Evolutionary conservation across 352 stramenopile genomes (phyloP).

Genomic region (Globisporangium cystogenes): DNA sequence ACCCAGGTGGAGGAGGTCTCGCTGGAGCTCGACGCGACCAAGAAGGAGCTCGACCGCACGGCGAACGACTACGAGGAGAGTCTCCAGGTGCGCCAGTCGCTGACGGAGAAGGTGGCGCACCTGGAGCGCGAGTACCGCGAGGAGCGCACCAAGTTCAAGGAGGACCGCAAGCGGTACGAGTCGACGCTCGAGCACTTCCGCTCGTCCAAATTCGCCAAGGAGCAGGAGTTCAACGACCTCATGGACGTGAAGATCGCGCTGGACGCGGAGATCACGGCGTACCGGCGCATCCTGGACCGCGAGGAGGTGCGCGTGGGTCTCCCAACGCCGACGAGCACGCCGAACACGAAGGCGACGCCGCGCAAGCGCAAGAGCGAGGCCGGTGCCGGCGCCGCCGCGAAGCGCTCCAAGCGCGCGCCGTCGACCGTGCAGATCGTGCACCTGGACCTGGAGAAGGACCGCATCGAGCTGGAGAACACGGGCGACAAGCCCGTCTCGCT

Average conservation of each 20-base stretch:
- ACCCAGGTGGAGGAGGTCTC: slow-evolving; percentile 59
- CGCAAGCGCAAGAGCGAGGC: slow-evolving; percentile 67
- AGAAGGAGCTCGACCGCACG: slow-evolving; percentile 71
- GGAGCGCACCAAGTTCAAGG: slow-evolving; percentile 68
- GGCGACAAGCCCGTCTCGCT: slow-evolving; percentile 51
- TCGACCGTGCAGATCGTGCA: slow-evolving; percentile 50
- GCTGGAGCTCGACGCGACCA: slow-evolving; percentile 58
- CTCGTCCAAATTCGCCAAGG: slow-evolving; percentile 63
- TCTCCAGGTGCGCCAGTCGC: slow-evolving; percentile 55
- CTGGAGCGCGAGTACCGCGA: slow-evolving; percentile 76
- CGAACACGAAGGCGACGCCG: slow-evolving; percentile 23
- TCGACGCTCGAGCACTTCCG: slow-evolving; percentile 61
- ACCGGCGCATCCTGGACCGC: slow-evolving; percentile 76
- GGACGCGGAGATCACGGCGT: slow-evolving; percentile 74
- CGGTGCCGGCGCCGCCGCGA: slow-evolving; percentile 13
- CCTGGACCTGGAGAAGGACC: slow-evolving; percentile 69
- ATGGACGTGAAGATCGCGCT: slow-evolving; percentile 86
- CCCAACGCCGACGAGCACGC: slow-evolving; percentile 43
- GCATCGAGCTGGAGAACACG: slow-evolving; percentile 74
- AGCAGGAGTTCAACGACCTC: slow-evolving; percentile 81
- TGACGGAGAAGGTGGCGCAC: slow-evolving; percentile 78
- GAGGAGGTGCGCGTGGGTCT: slow-evolving; percentile 66
- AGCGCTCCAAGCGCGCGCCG: slow-evolving; percentile 39
- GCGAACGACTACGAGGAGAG: slow-evolving; percentile 80
- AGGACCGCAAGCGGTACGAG: slow-evolving; percentile 75